Conservation (phyloP, 2,329 filamentous ascomycete genomes). For the Domatiomyces globalis region DNA sequence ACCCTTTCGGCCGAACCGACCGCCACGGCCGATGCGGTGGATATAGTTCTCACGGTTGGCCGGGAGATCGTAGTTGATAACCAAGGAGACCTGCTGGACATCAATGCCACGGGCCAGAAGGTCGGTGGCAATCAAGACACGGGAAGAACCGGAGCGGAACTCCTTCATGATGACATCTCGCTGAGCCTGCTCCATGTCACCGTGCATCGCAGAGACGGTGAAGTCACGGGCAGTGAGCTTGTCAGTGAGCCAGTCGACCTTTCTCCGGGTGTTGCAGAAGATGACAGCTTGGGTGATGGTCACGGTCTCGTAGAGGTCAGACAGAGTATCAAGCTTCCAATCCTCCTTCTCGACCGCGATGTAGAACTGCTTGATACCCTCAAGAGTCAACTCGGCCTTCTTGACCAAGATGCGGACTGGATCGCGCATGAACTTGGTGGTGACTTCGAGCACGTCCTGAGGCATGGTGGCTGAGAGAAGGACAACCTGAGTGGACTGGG, state of each 20-base stretch:
- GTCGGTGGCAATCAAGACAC: slow-evolving; percentile 97
- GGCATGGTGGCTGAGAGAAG: slow-evolving; percentile 97
- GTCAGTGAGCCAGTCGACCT: slow-evolving; percentile 99
- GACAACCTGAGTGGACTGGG: slow-evolving; percentile 95
- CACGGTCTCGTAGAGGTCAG: slow-evolving; percentile 96
- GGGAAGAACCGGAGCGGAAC: slow-evolving; percentile 96
- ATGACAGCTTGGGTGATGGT: slow-evolving; percentile 99
- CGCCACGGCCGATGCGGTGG: slow-evolving; percentile 97
- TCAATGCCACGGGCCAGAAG: slow-evolving; percentile 98
- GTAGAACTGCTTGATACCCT: slow-evolving; percentile 99
- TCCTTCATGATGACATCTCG: slow-evolving; percentile 99
- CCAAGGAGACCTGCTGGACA: slow-evolving; percentile 96
- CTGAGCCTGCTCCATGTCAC: slow-evolving; percentile 96
- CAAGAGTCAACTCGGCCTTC: slow-evolving; percentile 98
- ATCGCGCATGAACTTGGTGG: slow-evolving; percentile 99
- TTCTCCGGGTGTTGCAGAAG: slow-evolving; percentile 99
- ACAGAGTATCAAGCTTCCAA: slow-evolving; percentile 99
- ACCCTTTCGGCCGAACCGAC: slow-evolving; percentile 99
- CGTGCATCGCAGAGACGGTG: slow-evolving; percentile 99
- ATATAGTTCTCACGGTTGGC: slow-evolving; percentile 99
- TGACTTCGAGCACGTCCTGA: slow-evolving; percentile 97
- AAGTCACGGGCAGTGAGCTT: slow-evolving; percentile 98
- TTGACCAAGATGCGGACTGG: slow-evolving; percentile 98
- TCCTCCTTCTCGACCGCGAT: slow-evolving; percentile 99
- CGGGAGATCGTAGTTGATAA: slow-evolving; percentile 99